A percentile compares a stretch with the other conserved stretches of the same genome.
Evolutionary conservation across 768 basidiomycete genomes (phyloP).

Genomic region (Rubroboletus satanas): DNA sequence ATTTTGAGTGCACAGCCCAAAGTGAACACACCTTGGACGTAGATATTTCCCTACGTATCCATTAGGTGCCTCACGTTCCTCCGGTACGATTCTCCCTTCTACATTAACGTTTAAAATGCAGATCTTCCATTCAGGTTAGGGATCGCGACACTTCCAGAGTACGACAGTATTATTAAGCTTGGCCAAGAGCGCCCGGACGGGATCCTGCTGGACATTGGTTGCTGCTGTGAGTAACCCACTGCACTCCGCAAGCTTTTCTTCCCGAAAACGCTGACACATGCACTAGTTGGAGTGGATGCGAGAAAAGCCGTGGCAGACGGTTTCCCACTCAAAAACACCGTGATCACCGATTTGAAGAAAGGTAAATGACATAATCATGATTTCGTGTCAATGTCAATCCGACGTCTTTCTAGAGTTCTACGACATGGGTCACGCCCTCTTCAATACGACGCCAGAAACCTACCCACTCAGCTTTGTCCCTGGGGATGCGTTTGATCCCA

Average conservation of each 20-base stretch:
- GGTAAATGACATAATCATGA: slow-evolving; percentile 20
- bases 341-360: slow-evolving; percentile 38
- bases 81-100: slow-evolving; percentile 4
- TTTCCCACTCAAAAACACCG: slow-evolving; percentile 36
- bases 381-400: neutral
- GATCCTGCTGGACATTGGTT: slow-evolving; percentile 44
- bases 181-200: slow-evolving; percentile 34
- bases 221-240: slow-evolving; percentile 37
- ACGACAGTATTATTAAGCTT: slow-evolving; percentile 31
- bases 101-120: neutral
- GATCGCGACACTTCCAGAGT: slow-evolving; percentile 15
- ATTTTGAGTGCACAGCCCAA: neutral
- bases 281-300: slow-evolving; percentile 31
- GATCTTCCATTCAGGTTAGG: slow-evolving; percentile 4
- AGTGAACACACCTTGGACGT: neutral
- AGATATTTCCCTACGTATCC: slow-evolving; percentile 30
- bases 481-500: slow-evolving; percentile 52
- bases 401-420: slow-evolving; percentile 43
- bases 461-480: slow-evolving; percentile 52
- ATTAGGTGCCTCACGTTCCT: slow-evolving; percentile 27
- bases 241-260: neutral
- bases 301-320: slow-evolving; percentile 42
- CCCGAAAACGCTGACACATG: neutral
- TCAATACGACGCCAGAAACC: slow-evolving; percentile 47
- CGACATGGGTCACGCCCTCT: slow-evolving; percentile 58